Percentiles rank a stretch among this genome's conserved stretches.
Evolutionary conservation across 2,329 filamentous ascomycete species (phyloP).

Genomic region (Rhinocladiella similis): DNA sequence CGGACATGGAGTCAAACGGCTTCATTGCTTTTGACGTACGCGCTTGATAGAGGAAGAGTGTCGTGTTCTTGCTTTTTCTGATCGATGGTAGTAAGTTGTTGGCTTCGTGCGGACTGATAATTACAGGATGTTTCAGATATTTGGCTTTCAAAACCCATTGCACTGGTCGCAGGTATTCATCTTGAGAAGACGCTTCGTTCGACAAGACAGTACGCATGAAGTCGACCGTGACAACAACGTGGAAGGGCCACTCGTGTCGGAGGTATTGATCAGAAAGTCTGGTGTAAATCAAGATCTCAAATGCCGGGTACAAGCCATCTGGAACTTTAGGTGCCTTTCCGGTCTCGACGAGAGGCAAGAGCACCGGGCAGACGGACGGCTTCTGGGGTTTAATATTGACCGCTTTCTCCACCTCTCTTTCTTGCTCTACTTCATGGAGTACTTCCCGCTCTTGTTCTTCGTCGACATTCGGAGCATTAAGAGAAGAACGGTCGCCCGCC

Average conservation of each 20-base stretch:
- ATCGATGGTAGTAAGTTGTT: constrained; percentile 51
- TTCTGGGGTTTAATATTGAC: constrained; percentile 46
- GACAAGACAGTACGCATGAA: constrained; percentile 49
- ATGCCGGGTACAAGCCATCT: constrained; percentile 47
- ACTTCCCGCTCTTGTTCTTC: constrained; percentile 70
- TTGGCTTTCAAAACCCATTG: constrained; percentile 53
- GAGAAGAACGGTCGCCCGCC: constrained; percentile 38
- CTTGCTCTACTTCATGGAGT: constrained; percentile 62
- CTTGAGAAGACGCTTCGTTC: constrained; percentile 29
- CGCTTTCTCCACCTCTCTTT: constrained; percentile 57
- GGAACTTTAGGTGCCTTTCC: constrained; percentile 33
- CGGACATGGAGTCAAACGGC: constrained; percentile 48
- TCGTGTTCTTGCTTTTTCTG: constrained; percentile 33
- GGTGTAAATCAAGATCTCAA: constrained; percentile 43
- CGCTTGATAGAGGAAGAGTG: constrained; percentile 55
- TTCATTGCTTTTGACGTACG: constrained; percentile 40
- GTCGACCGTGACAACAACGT: constrained; percentile 52
- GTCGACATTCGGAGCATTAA: constrained; percentile 43
- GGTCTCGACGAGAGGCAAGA: constrained; percentile 27
- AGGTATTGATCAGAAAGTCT: constrained; percentile 5
- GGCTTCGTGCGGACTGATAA: constrained; percentile 64
- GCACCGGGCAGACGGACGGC: constrained; percentile 36
- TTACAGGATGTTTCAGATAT: constrained; percentile 40
- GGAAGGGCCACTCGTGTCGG: constrained; percentile 36
- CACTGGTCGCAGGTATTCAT: constrained; percentile 55